Conservation (phyloP, 805 yeast genomes). For the Pichia phayaonensis region DNA sequence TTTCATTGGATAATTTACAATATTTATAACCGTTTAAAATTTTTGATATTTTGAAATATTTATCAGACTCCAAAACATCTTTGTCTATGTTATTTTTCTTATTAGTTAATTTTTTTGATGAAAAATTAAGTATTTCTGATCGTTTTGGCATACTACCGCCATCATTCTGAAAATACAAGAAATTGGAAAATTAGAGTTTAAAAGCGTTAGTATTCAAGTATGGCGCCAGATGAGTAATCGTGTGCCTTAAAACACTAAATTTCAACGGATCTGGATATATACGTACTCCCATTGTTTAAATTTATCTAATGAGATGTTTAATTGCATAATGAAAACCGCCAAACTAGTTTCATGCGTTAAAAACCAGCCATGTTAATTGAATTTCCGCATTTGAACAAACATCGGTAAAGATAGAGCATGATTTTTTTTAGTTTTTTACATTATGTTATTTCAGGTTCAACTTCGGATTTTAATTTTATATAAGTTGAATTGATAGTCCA, state of each 20-base stretch:
- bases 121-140: conserved; percentile 1
- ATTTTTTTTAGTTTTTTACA: conserved; percentile 5
- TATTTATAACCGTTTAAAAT: conserved; percentile 32
- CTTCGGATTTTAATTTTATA: background rate
- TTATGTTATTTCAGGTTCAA: background rate
- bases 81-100: background rate
- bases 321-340: too few species aligned
- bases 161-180: conserved; percentile 2
- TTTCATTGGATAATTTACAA: conserved; percentile 40
- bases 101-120: background rate
- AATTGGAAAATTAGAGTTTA: background rate
- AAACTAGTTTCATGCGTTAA: background rate
- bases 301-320: background rate
- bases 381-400: background rate
- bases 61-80: background rate
- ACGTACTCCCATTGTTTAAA: background rate
- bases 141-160: conserved; percentile 6
- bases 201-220: background rate
- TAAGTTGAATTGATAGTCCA: background rate
- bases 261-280: background rate
- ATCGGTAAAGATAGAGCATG: conserved; percentile 21
- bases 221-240: background rate
- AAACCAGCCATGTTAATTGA: background rate
- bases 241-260: background rate
- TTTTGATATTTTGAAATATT: background rate